phyloP scores from a whole-genome alignment of 306 rosid species.

The Arachis hypogaea region DNA sequence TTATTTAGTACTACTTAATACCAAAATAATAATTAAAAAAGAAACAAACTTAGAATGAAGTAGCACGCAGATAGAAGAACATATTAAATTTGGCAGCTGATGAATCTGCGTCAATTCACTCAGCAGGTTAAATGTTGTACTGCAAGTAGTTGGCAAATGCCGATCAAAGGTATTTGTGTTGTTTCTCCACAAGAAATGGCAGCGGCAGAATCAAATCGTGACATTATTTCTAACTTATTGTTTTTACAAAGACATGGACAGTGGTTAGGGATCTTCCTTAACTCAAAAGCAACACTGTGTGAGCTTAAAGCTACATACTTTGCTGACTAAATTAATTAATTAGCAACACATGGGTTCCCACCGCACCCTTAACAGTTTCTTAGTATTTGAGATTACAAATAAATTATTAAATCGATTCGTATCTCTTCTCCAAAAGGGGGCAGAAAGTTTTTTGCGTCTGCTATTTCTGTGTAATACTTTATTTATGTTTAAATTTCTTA shows the following conservation, averaged over 20 bases:
- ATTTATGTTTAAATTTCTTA: background rate
- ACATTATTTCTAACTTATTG: slow-evolving; percentile 3
- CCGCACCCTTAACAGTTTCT: background rate
- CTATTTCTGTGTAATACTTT: background rate
- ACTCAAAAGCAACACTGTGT: background rate
- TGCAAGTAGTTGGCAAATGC: background rate
- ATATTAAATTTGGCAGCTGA: background rate
- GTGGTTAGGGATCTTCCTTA: background rate
- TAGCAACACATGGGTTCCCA: background rate
- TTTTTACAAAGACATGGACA: background rate
- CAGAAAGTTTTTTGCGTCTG: background rate
- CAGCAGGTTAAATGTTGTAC: background rate
- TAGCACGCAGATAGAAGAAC: no score
- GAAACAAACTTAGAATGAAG: background rate
- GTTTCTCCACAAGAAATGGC: background rate
- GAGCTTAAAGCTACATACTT: background rate
- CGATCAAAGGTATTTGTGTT: background rate
- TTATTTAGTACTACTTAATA: background rate
- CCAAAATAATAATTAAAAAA: background rate
- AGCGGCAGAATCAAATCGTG: background rate
- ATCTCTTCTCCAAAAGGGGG: background rate
- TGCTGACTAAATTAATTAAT: background rate
- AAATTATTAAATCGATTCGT: background rate
- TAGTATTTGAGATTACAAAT: background rate
- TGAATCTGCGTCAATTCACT: background rate